Evolutionary conservation across 1,139 yeast species (phyloP).

Genomic region (Zygosaccharomyces sapae): DNA sequence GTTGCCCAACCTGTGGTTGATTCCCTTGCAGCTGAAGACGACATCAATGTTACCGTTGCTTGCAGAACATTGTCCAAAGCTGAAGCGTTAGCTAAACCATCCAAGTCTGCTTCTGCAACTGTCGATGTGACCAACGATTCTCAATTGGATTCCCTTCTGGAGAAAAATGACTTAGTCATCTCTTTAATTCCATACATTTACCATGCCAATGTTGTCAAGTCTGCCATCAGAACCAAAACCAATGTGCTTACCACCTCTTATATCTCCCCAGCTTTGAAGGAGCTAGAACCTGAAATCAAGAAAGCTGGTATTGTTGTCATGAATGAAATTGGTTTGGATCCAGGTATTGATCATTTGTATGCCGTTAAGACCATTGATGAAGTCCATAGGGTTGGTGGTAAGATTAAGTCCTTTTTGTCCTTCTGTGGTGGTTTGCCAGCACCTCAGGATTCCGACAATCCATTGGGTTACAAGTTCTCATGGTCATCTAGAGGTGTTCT

Average conservation of each 20-base stretch:
- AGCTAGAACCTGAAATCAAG: slow-evolving; percentile 70
- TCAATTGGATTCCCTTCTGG: slow-evolving; percentile 73
- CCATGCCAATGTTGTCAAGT: slow-evolving; percentile 88
- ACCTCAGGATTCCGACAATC: slow-evolving; percentile 95
- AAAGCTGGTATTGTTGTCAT: slow-evolving; percentile 85
- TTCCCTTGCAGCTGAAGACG: slow-evolving; percentile 72
- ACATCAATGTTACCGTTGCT: slow-evolving; percentile 87
- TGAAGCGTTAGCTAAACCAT: slow-evolving; percentile 70
- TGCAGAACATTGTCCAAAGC: slow-evolving; percentile 91
- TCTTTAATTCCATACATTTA: slow-evolving; percentile 94
- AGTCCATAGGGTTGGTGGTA: slow-evolving; percentile 87
- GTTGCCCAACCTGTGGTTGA: slow-evolving; percentile 99
- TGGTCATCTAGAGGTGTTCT: slow-evolving; percentile 99
- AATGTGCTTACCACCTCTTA: slow-evolving; percentile 95
- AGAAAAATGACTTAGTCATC: slow-evolving; percentile 77
- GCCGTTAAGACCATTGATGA: slow-evolving; percentile 98
- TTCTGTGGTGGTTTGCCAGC: slow-evolving; percentile 99
- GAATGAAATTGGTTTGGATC: slow-evolving; percentile 95
- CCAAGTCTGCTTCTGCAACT: slow-evolving; percentile 73
- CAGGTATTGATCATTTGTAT: slow-evolving; percentile 96
- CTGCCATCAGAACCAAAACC: slow-evolving; percentile 87
- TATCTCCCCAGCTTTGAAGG: slow-evolving; percentile 86
- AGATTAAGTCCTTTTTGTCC: slow-evolving; percentile 86
- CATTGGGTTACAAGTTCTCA: slow-evolving; percentile 96
- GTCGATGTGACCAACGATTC: slow-evolving; percentile 79